Evolutionary conservation across 2,329 filamentous ascomycete species (phyloP).

Genomic region (Pseudonectria foliicola): DNA sequence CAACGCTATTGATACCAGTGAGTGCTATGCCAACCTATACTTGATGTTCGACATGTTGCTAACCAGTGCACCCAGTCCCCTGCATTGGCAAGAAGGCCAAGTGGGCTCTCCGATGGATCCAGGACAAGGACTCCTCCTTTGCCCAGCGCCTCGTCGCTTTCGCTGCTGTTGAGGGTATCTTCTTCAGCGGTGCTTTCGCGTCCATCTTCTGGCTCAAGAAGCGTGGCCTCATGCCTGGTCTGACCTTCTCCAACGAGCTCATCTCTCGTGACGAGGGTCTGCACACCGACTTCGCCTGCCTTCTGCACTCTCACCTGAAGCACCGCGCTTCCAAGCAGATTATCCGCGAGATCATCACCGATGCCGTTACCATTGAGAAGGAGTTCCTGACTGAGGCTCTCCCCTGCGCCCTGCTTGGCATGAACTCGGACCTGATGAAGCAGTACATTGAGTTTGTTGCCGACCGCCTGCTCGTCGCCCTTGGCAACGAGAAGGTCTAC

Average conservation of each 20-base stretch:
- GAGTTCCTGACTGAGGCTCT: constrained; percentile 97
- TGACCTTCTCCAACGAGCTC: constrained; percentile 99
- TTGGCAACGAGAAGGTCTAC: constrained; percentile 93
- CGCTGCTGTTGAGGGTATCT: constrained; percentile 97
- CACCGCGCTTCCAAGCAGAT: constrained; percentile 77
- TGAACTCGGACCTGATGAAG: constrained; percentile 97
- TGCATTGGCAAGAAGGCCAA: constrained; percentile 98
- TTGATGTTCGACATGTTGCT: constrained; percentile 10
- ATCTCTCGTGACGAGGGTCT: constrained; percentile 99
- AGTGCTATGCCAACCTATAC: constrained; percentile 25
- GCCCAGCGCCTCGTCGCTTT: constrained; percentile 94
- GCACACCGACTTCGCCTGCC: constrained; percentile 97
- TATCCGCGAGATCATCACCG: constrained; percentile 82
- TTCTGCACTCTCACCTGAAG: constrained; percentile 95
- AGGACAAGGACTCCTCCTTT: constrained; percentile 88
- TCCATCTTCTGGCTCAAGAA: constrained; percentile 99
- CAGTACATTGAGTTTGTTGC: constrained; percentile 99
- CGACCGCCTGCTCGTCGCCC: constrained; percentile 83
- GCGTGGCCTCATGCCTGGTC: constrained; percentile 95
- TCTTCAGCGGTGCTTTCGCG: constrained; percentile 97
- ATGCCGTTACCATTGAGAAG: constrained; percentile 91
- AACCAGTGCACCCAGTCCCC: constrained; percentile 55
- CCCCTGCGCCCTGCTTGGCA: constrained; percentile 86
- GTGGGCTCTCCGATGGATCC: constrained; percentile 94
- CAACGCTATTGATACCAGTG: constrained; percentile 97